These are phyloP conservation scores for Colletotrichum lupini DNA, from an alignment of 2,329 filamentous ascomycete genomes.

Conservation along the genomic window DNA sequence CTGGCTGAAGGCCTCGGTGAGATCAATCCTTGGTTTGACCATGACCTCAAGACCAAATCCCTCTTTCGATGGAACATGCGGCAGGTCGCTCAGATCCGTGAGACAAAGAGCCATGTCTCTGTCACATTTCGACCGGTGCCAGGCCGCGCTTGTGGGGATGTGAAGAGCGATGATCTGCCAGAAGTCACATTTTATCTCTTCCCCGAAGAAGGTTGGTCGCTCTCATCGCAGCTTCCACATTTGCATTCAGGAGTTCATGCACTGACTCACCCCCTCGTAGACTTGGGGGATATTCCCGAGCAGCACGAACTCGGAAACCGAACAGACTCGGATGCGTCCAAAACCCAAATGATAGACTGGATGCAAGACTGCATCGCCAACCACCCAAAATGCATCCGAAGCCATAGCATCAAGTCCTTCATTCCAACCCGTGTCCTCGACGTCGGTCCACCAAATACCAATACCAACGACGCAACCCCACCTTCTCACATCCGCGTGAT, in stretches of 20 bases:
- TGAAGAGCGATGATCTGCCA: conserved; percentile 1
- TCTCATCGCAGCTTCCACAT: too few species aligned
- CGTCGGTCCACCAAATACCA: conserved; percentile 1
- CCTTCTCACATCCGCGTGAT: conserved; percentile 2
- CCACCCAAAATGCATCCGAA: conserved; percentile 24
- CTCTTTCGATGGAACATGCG: conserved; percentile 22
- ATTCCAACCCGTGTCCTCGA: conserved; percentile 33
- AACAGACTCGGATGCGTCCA: background rate
- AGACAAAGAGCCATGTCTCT: conserved; percentile 3
- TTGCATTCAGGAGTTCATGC: background rate
- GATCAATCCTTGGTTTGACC: background rate
- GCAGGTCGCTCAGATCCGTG: background rate
- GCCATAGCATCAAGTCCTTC: conserved; percentile 14
- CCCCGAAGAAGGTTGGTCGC: background rate
- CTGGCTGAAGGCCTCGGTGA: background rate
- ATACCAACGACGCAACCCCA: background rate
- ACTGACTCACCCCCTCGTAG: background rate
- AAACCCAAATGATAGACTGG: conserved; percentile 25
- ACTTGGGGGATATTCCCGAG: background rate
- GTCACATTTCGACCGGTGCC: conserved; percentile 6
- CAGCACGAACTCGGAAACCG: background rate
- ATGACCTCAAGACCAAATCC: background rate
- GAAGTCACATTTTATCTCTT: conserved; percentile 12
- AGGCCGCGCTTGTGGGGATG: fast-evolving
- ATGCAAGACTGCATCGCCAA: conserved; percentile 11